Conservation (phyloP, 441 rosid species). For the Populus hybrid region DNA sequence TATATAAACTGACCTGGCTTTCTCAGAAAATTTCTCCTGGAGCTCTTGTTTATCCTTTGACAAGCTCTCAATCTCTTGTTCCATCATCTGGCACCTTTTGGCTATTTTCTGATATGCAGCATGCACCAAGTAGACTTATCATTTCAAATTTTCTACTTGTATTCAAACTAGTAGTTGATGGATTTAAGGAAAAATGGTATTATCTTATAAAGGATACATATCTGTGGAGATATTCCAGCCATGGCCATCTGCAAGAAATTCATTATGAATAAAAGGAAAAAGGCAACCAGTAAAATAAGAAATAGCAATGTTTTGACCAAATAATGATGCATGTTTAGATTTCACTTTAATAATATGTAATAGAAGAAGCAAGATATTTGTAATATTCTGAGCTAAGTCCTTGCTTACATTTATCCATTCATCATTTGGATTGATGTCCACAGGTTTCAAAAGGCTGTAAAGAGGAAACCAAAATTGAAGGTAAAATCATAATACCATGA, state of each 20-base stretch:
- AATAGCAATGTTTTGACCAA: constrained; percentile 5
- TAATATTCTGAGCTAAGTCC: constrained; percentile 10
- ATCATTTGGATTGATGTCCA: constrained; percentile 87
- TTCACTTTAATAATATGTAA: not conserved
- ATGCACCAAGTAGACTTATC: constrained; percentile 24
- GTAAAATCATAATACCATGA: constrained; percentile 7
- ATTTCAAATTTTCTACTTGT: not conserved
- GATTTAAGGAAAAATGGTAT: not conserved
- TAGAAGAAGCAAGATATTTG: constrained; percentile 11
- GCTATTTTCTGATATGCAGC: constrained; percentile 87
- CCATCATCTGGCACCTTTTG: constrained; percentile 87
- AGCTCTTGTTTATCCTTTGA: constrained; percentile 92
- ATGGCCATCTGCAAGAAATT: constrained; percentile 69
- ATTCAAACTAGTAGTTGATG: not conserved
- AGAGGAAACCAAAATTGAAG: constrained; percentile 26
- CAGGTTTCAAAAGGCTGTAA: constrained; percentile 78
- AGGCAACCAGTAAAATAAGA: constrained; percentile 17
- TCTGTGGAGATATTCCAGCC: constrained; percentile 92
- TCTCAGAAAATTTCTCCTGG: constrained; percentile 89
- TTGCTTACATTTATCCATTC: constrained; percentile 95
- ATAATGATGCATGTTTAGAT: not conserved
- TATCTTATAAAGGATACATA: constrained; percentile 54
- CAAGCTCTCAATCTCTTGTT: constrained; percentile 77
- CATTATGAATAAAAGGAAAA: constrained; percentile 10
- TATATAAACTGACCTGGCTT: constrained; percentile 58